Evolutionary conservation across 208 protist genomes (phyloP), one percentile per base, ranked within the genome.

Genomic region (Trypanosoma lewisi): DNA sequence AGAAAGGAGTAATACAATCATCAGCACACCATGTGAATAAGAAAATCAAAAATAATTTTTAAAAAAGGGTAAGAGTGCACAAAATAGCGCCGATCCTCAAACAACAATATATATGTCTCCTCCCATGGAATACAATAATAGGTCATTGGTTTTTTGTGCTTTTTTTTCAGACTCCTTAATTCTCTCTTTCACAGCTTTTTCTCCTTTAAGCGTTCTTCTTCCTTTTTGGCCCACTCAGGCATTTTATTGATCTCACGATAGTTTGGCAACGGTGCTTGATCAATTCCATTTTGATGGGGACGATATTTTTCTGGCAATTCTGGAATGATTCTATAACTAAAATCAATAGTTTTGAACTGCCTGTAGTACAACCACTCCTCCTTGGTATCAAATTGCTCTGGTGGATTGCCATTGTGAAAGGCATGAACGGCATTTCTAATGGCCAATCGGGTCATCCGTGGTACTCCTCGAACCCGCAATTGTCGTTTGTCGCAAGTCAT

Each of bases 341-440:
- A 93, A 50, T 96, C 90, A 52, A 87, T 85, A 7, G 90, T 96
- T 70, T 96, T 93, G 59, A 96, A 96, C 41, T 96, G 90, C 51
- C 90, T 93, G 65, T 93, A 96, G 47, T 94, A 96, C 5, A 96
- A 63, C 85, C 90, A 94, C 51, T 96, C 90, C 45, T 93, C 86
- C 57, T 96, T 96, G 2, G 86, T 94, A 57, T 96, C 90, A 64
- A 88, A 96, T 21, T 80, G 80, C 53, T 94, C 84, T 21, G 90
- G 90, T 4, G 85, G 90, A 34, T 83, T 93, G 21, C 90, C 90
- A 58, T 96, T 93, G 47, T 93, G 84, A 63, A 83, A 96, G 4
- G 83, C 84, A 39, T 84, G 60, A 17, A 96, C 90, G 23, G 90
- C 87, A 19, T 53, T 61, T 21, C 85, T 76, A 74, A 96, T 95